Evolutionary conservation across 1,139 yeast genomes (phyloP).

Genomic region (Suhomyces choctaworum): DNA sequence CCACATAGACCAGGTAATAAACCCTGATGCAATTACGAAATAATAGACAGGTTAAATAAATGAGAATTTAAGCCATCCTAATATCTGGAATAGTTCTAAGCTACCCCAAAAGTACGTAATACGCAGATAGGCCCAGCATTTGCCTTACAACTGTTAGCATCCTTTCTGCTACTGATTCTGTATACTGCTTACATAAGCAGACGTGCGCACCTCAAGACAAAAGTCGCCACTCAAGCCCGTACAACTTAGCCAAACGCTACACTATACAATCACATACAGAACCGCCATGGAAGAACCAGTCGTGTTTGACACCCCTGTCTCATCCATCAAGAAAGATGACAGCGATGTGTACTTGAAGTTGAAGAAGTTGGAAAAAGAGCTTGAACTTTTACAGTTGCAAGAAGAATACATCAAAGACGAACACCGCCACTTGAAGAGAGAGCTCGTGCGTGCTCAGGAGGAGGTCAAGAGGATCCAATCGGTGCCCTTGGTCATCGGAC

Average conservation of each 20-base stretch:
- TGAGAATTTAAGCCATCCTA: too few relatives aligned
- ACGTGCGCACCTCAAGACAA: conserved; percentile 6
- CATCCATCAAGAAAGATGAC: conserved; percentile 28
- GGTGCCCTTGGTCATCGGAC: conserved; percentile 97
- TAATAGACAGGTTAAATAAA: too few relatives aligned
- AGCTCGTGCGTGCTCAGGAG: conserved; percentile 94
- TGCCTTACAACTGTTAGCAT: too few relatives aligned
- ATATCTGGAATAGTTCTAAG: too few relatives aligned
- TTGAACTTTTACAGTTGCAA: conserved; percentile 79
- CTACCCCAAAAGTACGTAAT: too few relatives aligned
- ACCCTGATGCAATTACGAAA: too few relatives aligned
- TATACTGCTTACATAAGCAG: conserved; percentile 2
- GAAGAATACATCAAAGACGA: conserved; percentile 98
- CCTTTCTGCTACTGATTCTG: too few relatives aligned
- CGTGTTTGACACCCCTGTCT: conserved; percentile 20
- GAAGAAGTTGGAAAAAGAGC: conserved; percentile 85
- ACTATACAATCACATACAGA: conserved; percentile 4
- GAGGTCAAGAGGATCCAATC: conserved; percentile 97
- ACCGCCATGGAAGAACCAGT: conserved; percentile 26
- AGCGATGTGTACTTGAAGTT: conserved; percentile 77
- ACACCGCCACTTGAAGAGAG: conserved; percentile 93
- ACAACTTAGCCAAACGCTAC: neutral
- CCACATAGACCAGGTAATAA: too few relatives aligned
- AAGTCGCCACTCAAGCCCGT: conserved; percentile 16
- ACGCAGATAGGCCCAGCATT: too few relatives aligned